phyloP scores from a whole-genome alignment of 2,329 filamentous ascomycete species.

The Coniochaeta sp. region DNA sequence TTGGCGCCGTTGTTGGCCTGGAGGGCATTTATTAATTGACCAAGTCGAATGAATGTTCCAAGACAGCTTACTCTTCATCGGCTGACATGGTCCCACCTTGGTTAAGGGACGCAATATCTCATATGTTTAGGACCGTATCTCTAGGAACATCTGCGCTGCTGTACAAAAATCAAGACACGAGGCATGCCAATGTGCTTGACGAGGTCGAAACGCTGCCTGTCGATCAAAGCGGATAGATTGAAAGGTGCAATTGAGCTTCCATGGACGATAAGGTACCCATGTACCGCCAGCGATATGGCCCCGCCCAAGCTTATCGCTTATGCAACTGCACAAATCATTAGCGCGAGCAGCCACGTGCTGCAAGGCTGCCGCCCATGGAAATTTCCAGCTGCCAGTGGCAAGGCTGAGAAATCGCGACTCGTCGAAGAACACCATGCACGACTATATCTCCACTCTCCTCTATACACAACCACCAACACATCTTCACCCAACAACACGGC shows the following conservation, averaged over 20 bases:
- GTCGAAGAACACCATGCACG: not conserved
- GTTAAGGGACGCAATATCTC: not conserved
- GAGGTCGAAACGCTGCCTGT: not conserved
- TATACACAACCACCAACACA: not conserved
- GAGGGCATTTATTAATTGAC: not conserved
- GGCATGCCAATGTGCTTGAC: not conserved
- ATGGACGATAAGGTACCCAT: not conserved
- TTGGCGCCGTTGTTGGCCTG: not conserved
- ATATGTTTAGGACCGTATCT: not conserved
- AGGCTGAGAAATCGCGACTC: conserved; percentile 9
- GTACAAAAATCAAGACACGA: not conserved
- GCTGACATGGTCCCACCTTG: not conserved
- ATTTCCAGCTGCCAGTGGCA: conserved; percentile 6
- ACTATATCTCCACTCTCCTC: not conserved
- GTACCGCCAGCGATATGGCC: conserved; percentile 9
- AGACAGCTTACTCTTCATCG: not conserved
- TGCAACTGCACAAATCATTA: not conserved
- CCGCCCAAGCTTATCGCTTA: conserved; percentile 2
- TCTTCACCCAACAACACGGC: not conserved
- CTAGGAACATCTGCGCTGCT: not conserved
- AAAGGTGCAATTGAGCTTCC: not conserved
- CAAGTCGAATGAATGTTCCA: not conserved
- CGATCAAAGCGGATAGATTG: not conserved
- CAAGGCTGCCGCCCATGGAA: conserved; percentile 1
- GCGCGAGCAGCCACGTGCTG: not conserved